phyloP scores from a whole-genome alignment of 495 filamentous ascomycete species.

The Aspergillus coremiiformis region DNA sequence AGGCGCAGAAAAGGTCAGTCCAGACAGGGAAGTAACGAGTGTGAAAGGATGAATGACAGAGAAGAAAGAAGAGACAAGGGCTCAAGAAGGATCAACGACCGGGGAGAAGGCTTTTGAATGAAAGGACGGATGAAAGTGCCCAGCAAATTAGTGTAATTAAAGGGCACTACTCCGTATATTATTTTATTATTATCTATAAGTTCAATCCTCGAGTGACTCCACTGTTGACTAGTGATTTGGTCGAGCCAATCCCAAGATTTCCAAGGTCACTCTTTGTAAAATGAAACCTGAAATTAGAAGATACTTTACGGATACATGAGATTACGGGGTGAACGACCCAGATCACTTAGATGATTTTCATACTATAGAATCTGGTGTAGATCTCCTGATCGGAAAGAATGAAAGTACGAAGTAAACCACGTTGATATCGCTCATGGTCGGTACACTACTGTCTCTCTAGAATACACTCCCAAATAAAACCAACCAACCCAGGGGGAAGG shows the following conservation, averaged over 20 bases:
- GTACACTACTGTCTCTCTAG: constrained; percentile 16
- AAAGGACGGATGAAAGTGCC: neutral
- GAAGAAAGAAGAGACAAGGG: constrained; percentile 1
- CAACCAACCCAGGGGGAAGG: neutral
- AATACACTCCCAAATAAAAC: constrained; percentile 4
- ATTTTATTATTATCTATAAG: neutral
- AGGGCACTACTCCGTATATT: too few relatives aligned
- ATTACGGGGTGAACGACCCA: too few relatives aligned
- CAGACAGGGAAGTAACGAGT: constrained; percentile 18
- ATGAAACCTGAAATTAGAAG: too few relatives aligned
- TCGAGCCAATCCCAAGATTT: neutral
- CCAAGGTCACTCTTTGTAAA: too few relatives aligned
- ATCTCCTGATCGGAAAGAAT: neutral
- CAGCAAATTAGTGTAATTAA: neutral
- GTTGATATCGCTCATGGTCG: constrained; percentile 4
- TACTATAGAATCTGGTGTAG: too few relatives aligned
- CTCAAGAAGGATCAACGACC: too few relatives aligned
- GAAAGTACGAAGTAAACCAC: too few relatives aligned
- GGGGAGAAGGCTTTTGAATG: neutral
- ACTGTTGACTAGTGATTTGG: neutral
- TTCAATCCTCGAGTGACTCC: too few relatives aligned
- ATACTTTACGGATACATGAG: too few relatives aligned
- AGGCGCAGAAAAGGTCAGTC: neutral
- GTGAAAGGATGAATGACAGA: constrained; percentile 1
- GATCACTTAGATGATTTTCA: too few relatives aligned